Percentiles rank a stretch among this genome's conserved stretches.
Evolutionary conservation across 1,284 basidiomycete species (phyloP).

Genomic region (Austroboletus olivaceoglutinosus): DNA sequence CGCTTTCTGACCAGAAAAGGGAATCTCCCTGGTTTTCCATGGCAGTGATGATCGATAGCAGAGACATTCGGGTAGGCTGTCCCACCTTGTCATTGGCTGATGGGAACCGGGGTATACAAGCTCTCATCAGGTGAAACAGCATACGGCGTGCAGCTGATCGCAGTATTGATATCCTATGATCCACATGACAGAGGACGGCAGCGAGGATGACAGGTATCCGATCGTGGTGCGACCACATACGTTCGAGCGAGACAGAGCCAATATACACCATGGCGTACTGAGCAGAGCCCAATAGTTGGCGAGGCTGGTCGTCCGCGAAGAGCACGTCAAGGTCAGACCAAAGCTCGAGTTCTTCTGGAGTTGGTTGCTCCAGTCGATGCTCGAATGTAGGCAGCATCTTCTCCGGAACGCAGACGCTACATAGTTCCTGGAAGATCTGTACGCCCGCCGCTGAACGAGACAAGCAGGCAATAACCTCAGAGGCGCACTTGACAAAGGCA

Average conservation of each 20-base stretch:
- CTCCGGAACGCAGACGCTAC: constrained; percentile 79
- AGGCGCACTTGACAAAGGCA: constrained; percentile 77
- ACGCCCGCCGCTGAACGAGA: constrained; percentile 76
- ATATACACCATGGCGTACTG: constrained; percentile 89
- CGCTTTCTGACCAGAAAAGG: constrained; percentile 76
- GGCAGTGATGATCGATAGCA: constrained; percentile 52
- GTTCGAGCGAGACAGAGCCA: constrained; percentile 78
- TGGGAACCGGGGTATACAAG: constrained; percentile 74
- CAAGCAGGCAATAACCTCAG: constrained; percentile 82
- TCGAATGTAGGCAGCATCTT: constrained; percentile 78
- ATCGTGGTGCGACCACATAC: constrained; percentile 70
- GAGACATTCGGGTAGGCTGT: constrained; percentile 44
- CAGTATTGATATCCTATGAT: constrained; percentile 71
- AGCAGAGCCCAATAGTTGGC: constrained; percentile 69
- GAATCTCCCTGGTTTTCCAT: constrained; percentile 60
- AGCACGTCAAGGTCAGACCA: constrained; percentile 73
- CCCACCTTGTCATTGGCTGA: constrained; percentile 55
- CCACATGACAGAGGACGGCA: constrained; percentile 80
- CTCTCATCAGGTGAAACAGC: constrained; percentile 77
- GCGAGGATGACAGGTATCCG: constrained; percentile 79
- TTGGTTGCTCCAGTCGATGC: constrained; percentile 66
- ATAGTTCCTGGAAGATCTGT: constrained; percentile 80
- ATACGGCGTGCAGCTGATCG: constrained; percentile 70
- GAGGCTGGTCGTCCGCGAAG: constrained; percentile 69
- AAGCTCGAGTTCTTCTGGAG: constrained; percentile 66